Evolutionary conservation across 1,139 yeast genomes (phyloP).

Genomic region (Kodamaea derodonti): DNA sequence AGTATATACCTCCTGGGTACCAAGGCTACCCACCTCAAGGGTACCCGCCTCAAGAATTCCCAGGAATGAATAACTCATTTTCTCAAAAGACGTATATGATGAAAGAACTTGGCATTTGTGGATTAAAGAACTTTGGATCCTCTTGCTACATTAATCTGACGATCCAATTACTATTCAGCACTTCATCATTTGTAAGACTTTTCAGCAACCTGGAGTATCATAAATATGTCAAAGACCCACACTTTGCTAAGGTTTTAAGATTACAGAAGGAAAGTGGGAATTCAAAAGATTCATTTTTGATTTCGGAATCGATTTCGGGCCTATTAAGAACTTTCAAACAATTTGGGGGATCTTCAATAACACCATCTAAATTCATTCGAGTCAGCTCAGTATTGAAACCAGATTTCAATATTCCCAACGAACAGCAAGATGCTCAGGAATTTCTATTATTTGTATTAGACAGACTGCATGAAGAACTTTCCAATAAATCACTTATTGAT

Average conservation of each 20-base stretch:
- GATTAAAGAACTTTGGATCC: conserved; percentile 64
- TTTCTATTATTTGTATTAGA: conserved; percentile 64
- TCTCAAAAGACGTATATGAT: conserved; percentile 34
- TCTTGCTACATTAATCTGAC: conserved; percentile 73
- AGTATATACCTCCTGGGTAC: too few relatives aligned
- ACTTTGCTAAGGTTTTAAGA: conserved; percentile 19
- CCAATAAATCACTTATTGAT: conserved; percentile 24
- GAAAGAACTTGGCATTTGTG: conserved; percentile 53
- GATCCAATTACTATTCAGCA: conserved; percentile 60
- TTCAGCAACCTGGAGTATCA: conserved; percentile 42
- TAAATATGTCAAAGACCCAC: conserved; percentile 34
- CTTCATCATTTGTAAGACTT: conserved; percentile 39
- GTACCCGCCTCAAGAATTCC: not conserved
- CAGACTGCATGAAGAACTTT: conserved; percentile 64
- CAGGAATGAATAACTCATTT: not conserved
- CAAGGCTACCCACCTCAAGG: not conserved
- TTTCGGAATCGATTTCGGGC: conserved; percentile 46
- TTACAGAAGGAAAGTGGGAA: conserved; percentile 18
- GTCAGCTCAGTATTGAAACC: conserved; percentile 55
- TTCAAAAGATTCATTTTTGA: conserved; percentile 29
- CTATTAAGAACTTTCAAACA: conserved; percentile 41
- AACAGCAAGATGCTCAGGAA: conserved; percentile 80
- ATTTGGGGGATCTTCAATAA: conserved; percentile 59
- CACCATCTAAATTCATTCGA: conserved; percentile 61
- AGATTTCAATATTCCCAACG: conserved; percentile 61